Conservation (phyloP, 2,329 filamentous ascomycete species). For the Epichloe elymi region DNA sequence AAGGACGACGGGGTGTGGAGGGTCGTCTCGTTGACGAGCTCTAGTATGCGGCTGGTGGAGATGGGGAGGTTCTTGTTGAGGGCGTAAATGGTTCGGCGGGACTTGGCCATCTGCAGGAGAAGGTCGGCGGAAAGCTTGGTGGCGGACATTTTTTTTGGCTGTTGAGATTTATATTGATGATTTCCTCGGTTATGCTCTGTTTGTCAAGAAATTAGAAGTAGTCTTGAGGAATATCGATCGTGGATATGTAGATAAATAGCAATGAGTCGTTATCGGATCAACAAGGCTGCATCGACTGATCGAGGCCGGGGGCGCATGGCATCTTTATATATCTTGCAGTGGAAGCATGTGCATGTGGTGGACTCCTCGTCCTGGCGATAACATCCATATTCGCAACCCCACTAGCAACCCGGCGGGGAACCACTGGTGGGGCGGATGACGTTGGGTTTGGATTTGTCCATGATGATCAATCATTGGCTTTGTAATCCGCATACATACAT, state of each 20-base stretch:
- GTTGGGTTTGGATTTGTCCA: background rate
- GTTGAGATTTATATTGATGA: no score
- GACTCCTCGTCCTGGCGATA: no score
- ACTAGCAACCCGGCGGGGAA: no score
- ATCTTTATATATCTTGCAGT: no score
- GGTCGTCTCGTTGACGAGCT: constrained; percentile 52
- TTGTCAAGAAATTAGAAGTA: background rate
- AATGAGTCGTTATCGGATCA: no score
- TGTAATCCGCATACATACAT: no score
- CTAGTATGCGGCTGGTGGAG: constrained; percentile 41
- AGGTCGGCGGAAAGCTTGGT: constrained; percentile 29
- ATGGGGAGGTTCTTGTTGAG: constrained; percentile 49
- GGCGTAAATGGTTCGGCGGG: constrained; percentile 56
- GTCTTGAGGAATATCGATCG: no score
- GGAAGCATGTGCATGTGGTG: no score
- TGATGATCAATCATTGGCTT: background rate
- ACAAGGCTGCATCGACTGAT: no score
- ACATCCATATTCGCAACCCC: no score
- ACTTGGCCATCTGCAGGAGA: constrained; percentile 52
- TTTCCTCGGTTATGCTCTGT: constrained; percentile 6
- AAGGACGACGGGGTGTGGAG: constrained; percentile 66
- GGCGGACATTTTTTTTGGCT: constrained; percentile 26
- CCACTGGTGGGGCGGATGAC: background rate
- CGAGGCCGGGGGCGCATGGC: no score
- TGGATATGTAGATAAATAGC: no score